These are phyloP conservation scores for Cordyceps tenuipes DNA, from an alignment of 2,329 filamentous ascomycete species.

Conservation along the genomic window DNA sequence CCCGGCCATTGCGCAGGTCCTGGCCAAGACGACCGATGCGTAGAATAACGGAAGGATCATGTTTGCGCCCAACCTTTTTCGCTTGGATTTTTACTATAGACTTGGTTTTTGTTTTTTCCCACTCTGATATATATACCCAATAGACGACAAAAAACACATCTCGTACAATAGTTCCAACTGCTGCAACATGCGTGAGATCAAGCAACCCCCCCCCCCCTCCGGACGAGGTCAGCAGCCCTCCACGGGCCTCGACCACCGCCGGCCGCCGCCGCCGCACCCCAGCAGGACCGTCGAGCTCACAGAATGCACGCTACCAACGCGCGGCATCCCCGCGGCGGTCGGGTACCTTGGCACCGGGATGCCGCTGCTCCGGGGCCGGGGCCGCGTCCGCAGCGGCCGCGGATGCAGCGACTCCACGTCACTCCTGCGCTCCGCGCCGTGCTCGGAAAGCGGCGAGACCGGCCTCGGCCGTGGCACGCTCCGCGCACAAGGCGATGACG, in stretches of 20 bases:
- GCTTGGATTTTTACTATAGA: not conserved
- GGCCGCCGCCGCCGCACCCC: not conserved
- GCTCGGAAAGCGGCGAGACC: not conserved
- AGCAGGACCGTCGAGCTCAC: not conserved
- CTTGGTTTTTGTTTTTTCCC: no score
- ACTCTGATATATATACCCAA: constrained; percentile 9
- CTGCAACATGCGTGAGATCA: no score
- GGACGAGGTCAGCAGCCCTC: not conserved
- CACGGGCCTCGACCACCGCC: not conserved
- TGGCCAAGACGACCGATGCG: constrained; percentile 31
- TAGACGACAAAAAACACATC: not conserved
- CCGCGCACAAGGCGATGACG: not conserved
- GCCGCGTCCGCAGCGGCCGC: not conserved
- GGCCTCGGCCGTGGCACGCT: not conserved
- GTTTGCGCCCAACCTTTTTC: not conserved
- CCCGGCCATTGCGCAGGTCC: constrained; percentile 44
- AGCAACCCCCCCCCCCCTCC: no score
- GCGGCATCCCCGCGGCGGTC: not conserved
- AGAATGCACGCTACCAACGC: not conserved
- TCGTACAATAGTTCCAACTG: no score
- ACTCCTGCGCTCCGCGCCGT: not conserved
- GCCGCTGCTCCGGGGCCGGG: not conserved
- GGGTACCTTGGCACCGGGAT: not conserved
- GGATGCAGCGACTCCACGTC: not conserved
- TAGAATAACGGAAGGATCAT: not conserved